Base-by-base conservation (phyloP, 2,329 filamentous ascomycete genomes). In the Emergomyces orientalis region DNA sequence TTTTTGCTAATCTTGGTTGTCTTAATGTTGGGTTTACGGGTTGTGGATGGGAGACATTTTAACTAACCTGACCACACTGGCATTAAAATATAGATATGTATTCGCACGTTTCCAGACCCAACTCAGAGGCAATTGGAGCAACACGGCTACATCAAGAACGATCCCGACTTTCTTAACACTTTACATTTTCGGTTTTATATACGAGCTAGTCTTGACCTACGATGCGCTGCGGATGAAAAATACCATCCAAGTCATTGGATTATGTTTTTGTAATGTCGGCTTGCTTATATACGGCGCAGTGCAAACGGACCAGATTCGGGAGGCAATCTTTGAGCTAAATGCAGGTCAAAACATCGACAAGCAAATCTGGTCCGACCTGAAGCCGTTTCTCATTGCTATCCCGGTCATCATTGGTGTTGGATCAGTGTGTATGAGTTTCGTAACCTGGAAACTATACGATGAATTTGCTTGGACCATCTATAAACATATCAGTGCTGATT, bases 381-480 rank as follows among this genome's bases (percentile, higher is more conserved):
- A 84, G 69, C 88, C 90, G 0, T 91, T 89, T 69, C 81, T 99
- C 41, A 83, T 97, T 66, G 88, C 93, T 13, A 91, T 95, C 62
- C 94, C 94, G 0, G 86, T 84, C 69, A 84, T 99, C 63, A 88
- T 97, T 67, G 91, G 85, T 0, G 76, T 95, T 37, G 85, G 85
- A 37, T 93, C 89, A 2, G 67, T 92, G 6, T 71, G 86, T 61
- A 87, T 97, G 81, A 82, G 81, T 17, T 88, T 91, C 65, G 80
- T 92, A 60, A 87, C 93, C 1, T 97, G 91, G 89, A 97, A 96
- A 79, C 83, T 99, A 39, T 97, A 99, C 74, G 91, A 96, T 72
- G 93, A 97, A 75, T 99, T 99, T 76, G 93, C 94, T 13, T 99
- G 94, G 94, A 94, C 94, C 63, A 99, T 99, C 72, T 91, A 99